phyloP scores from a whole-genome alignment of 768 basidiomycete species.

The Neoboletus brunneissimus region DNA sequence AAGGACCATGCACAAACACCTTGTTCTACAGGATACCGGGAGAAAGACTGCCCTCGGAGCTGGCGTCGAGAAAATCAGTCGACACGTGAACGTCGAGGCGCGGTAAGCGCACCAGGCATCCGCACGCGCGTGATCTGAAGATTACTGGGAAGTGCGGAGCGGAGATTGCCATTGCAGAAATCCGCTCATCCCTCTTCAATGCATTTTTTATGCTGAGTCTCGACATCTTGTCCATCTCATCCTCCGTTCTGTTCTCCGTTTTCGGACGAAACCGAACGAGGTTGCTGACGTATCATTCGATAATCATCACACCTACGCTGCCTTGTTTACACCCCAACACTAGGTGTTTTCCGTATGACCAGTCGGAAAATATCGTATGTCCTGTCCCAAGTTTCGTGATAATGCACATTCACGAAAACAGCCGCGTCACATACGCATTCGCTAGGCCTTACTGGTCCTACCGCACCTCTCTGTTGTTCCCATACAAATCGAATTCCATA shows the following conservation, averaged over 20 bases:
- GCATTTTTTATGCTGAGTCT: not conserved
- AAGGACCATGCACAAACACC: constrained; percentile 1
- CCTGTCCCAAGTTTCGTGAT: not conserved
- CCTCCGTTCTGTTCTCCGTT: not conserved
- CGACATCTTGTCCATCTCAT: not conserved
- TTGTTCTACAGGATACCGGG: constrained; percentile 17
- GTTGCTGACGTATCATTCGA: not conserved
- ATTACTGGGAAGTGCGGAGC: constrained; percentile 3
- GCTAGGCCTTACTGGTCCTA: not conserved
- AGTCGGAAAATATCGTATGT: not conserved
- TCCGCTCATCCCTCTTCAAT: constrained; percentile 10
- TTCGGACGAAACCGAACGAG: not conserved
- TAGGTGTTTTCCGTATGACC: not conserved
- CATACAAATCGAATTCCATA: not conserved
- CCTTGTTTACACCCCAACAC: not conserved
- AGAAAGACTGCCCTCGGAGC: constrained; percentile 35
- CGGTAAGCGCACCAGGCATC: constrained; percentile 9
- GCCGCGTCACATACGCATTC: not conserved
- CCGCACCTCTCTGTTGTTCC: not conserved
- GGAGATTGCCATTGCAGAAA: not conserved
- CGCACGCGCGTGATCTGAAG: not conserved
- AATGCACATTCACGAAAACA: not conserved
- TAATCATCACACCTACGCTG: not conserved
- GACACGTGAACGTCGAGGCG: constrained; percentile 27
- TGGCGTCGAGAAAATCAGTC: constrained; percentile 37